phyloP scores from a whole-genome alignment of 2,329 filamentous ascomycete genomes.

The Dothistroma septosporum region DNA sequence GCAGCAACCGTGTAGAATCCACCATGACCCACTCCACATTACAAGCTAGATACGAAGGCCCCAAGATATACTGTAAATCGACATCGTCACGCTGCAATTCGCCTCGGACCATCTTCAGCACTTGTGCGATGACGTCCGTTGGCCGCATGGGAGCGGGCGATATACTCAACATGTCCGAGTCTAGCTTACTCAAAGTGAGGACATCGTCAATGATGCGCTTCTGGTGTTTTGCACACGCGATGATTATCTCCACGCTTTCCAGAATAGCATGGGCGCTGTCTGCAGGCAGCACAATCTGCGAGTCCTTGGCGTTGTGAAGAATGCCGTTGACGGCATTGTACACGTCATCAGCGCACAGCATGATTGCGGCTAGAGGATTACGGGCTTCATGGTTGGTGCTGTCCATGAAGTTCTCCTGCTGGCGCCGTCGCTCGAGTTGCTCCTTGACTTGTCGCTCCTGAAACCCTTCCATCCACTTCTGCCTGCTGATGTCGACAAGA shows the following conservation, averaged over 20 bases:
- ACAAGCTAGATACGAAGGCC: neutral
- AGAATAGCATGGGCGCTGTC: conserved; percentile 9
- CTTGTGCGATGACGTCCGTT: conserved; percentile 32
- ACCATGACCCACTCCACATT: conserved; percentile 20
- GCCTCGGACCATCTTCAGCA: conserved; percentile 39
- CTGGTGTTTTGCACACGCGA: conserved; percentile 31
- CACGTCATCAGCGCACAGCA: conserved; percentile 42
- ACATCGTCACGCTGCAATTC: conserved; percentile 34
- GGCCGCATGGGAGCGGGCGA: conserved; percentile 37
- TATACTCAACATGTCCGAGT: conserved; percentile 33
- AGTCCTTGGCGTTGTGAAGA: neutral
- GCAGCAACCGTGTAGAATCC: conserved; percentile 23
- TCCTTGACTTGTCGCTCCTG: conserved; percentile 37
- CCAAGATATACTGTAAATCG: neutral
- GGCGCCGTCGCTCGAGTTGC: conserved; percentile 35
- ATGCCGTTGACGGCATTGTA: conserved; percentile 5
- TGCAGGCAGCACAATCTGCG: neutral
- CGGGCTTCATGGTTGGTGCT: conserved; percentile 40
- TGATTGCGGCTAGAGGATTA: conserved; percentile 43
- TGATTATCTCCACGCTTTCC: conserved; percentile 31
- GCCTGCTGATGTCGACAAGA: conserved; percentile 38
- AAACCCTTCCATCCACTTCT: conserved; percentile 38
- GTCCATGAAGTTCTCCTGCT: conserved; percentile 34
- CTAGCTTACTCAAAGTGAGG: conserved; percentile 41
- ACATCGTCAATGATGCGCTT: conserved; percentile 47